Percentiles rank a stretch among this genome's conserved stretches.
Evolutionary conservation across 345 rosid genomes (phyloP).

Genomic region (Odontarrhena argentea): DNA sequence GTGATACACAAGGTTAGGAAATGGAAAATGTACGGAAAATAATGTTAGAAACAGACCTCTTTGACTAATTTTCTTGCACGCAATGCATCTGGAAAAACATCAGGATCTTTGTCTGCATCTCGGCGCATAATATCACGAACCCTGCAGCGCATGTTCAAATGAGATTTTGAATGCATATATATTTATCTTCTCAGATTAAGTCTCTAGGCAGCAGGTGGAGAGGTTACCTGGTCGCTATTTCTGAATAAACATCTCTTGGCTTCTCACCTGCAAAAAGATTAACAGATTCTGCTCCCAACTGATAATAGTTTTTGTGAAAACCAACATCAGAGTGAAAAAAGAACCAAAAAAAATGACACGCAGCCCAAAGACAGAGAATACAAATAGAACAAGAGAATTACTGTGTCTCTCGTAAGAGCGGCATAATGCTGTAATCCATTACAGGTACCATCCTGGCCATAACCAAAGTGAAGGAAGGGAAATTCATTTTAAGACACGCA

Average conservation of each 20-base stretch:
- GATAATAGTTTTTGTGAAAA: conserved; percentile 14
- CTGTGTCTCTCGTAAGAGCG: conserved; percentile 90
- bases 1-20: conserved; percentile 18
- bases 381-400: conserved; percentile 32
- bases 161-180: conserved; percentile 5
- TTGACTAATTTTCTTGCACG: conserved; percentile 60
- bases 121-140: conserved; percentile 73
- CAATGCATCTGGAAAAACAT: conserved; percentile 65
- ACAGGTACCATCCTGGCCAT: conserved; percentile 85
- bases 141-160: conserved; percentile 50
- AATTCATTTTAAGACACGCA: conserved; percentile 12
- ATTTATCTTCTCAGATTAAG: conserved; percentile 15
- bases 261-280: conserved; percentile 75
- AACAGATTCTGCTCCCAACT: conserved; percentile 84
- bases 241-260: conserved; percentile 85
- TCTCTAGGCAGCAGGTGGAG: conserved; percentile 25
- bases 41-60: conserved; percentile 54
- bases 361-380: conserved; percentile 21
- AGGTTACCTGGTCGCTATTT: conserved; percentile 73
- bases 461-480: conserved; percentile 30
- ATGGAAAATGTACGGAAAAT: background rate
- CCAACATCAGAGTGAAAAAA: conserved; percentile 1
- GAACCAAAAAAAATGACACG: conserved; percentile 21
- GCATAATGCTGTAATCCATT: conserved; percentile 94
- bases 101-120: conserved; percentile 87